Base-by-base conservation (phyloP, 2,329 filamentous ascomycete species). In the Fusarium brevicatenulatum region DNA sequence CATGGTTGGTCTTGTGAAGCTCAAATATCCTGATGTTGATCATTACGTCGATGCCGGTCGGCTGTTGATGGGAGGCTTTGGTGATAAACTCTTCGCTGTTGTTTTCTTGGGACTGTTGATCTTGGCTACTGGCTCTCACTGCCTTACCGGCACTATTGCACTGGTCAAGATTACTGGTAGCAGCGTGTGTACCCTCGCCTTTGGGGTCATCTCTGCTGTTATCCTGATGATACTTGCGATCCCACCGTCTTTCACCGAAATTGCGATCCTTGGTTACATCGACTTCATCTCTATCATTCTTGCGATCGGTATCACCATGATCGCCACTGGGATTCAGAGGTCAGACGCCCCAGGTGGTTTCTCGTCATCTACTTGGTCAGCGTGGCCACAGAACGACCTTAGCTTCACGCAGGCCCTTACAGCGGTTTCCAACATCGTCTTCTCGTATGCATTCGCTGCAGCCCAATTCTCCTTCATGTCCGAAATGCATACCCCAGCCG, bases 111-210 rank as follows among this genome's bases (percentile, higher is more conserved):
- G 93, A 19, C 88, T 93, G 80, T 83, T 93, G 37, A 82, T 91
- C 59, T 92, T 93, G 81, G 87, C 92, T 75, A 90, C 91, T 81
- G 90, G 88, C 30, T 92, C 91, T n/a, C 92, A 94, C 80, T 85
- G 92, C 58, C 83, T 93, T 64, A 92, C 91, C 0, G 92, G 92
- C 66, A 87, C 86, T n/a, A 91, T 93, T 74, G 91, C 91, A 69
- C 88, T 93, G 78, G 90, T 90, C 75, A 89, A 86, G 50, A 83
- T 93, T 57, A 90, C 90, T 4, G 80, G 87, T 3, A 86, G 91
- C 73, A 87, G 78, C 50, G 77, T 80, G 7, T 86, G 85, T 79
- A 83, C 82, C n/a, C 73, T 86, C 49, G 81, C 83, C 42, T 86
- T 86, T 63, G 82, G 81, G n/a, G 80, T 84, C 44, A 80, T 85